Conservation (phyloP, 108 stramenopile species). For the Fistulifera solaris region DNA sequence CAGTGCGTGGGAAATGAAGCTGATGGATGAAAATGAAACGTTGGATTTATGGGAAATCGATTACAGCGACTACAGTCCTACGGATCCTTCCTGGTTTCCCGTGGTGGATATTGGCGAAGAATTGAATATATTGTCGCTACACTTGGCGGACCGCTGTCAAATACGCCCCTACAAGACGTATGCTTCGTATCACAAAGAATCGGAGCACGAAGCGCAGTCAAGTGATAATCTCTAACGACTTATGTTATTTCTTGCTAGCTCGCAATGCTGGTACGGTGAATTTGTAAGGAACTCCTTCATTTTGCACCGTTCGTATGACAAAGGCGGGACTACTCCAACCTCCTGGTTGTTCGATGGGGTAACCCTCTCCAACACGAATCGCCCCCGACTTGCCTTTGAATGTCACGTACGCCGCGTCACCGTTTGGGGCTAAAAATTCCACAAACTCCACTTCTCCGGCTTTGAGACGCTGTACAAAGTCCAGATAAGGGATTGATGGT, state of each 20-base stretch:
- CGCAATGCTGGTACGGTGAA: conserved; percentile 52
- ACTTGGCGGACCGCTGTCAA: conserved; percentile 2
- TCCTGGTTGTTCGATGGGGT: conserved; percentile 62
- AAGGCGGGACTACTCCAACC: conserved; percentile 67
- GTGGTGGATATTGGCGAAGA: background rate
- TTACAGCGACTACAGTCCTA: background rate
- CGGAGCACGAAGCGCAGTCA: no score
- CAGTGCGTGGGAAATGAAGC: conserved; percentile 6
- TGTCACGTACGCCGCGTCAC: conserved; percentile 68
- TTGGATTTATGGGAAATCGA: background rate
- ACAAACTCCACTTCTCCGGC: conserved; percentile 60
- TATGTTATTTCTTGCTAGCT: background rate
- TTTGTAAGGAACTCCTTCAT: conserved; percentile 67
- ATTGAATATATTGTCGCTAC: conserved; percentile 4
- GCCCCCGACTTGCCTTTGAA: conserved; percentile 31
- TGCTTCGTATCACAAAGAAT: no score
- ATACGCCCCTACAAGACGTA: background rate
- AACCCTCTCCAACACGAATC: conserved; percentile 70
- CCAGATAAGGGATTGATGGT: conserved; percentile 54
- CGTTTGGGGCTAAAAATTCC: conserved; percentile 72
- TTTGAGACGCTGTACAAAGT: conserved; percentile 43
- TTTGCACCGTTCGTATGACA: conserved; percentile 54
- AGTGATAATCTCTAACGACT: no score
- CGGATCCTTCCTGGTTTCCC: background rate
- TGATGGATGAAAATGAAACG: conserved; percentile 7